These are phyloP conservation scores for Solanum bukasovii DNA, from an alignment of 257 asterid species.

Conservation along the genomic window DNA sequence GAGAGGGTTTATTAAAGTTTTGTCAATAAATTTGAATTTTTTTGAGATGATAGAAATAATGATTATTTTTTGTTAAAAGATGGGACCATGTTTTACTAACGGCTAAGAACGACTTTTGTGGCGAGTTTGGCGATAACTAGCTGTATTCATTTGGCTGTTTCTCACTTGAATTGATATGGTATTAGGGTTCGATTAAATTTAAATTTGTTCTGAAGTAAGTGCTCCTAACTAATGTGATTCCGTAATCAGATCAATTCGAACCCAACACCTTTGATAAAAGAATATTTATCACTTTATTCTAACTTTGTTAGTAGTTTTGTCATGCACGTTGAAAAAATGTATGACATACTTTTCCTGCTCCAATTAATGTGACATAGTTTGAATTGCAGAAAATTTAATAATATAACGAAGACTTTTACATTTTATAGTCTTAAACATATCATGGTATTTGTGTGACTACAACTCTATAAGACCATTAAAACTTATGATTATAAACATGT, in stretches of 20 bases:
- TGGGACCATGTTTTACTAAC: conserved; percentile 54
- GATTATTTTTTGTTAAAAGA: background rate
- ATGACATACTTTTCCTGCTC: fast-evolving
- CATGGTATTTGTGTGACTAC: background rate
- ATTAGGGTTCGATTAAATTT: fast-evolving
- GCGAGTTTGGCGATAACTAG: background rate
- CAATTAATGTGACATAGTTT: background rate
- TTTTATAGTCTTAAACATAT: background rate
- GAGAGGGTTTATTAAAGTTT: conserved; percentile 26
- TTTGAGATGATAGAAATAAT: conserved; percentile 30
- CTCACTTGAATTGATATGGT: background rate
- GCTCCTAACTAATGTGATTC: no score
- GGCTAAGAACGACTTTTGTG: conserved; percentile 35
- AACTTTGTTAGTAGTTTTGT: background rate
- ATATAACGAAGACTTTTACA: background rate
- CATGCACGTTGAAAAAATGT: background rate
- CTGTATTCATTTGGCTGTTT: background rate
- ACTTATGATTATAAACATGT: background rate
- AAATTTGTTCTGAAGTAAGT: no score
- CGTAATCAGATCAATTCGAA: no score
- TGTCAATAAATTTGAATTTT: conserved; percentile 57
- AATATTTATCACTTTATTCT: no score
- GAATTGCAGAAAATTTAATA: background rate
- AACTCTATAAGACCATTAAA: background rate
- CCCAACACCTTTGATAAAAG: no score